Evolutionary conservation across 192 early-diverging fungal genomes (phyloP), one percentile per base, ranked within the genome.

Genomic region (Pilobolus umbonatus): DNA sequence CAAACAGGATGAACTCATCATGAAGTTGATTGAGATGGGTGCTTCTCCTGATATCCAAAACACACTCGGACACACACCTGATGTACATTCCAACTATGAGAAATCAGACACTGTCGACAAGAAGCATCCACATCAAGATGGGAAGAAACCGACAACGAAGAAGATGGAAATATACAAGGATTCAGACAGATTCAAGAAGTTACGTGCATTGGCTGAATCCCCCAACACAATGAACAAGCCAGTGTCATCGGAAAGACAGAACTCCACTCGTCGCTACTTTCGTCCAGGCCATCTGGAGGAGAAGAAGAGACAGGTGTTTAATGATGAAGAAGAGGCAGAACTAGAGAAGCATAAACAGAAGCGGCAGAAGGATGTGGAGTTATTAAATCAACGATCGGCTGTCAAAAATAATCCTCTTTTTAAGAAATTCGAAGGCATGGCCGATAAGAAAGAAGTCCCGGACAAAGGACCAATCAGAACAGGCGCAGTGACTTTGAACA

Each of bases 351-450:
- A 44, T 39, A 51, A 42, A 24, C 17, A 17, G 11, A 35, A 30
- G 19, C 60, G 60, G 5, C 60, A 62, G 40, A 38, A 62, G 11
- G 64, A 66, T 30, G 57, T 59, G 8, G 64, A 47, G 0, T 5
- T 25, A 4, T 22, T 66, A 26, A 47, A 56, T 7, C 59, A 66
- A 38, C 36, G 51, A 28, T 66, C 64, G 15, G 57, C 56, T 28
- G 64, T 66, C 25, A 57, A 59, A 22, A 66, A 66, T 34, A 66
- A 66, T 26, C 64, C 64, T 34, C 46, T 66, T 11, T 32, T 66
- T 31, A 47, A 46, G 11, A 58, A 53, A 9, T 51, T 66, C 11
- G 64, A 66, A 21, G 14, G 14, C n/a, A 15, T 28, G 24, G 11
- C 29, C 29, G 31, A 38, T 8, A 34, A 43, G 21, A 30, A 45